Evolutionary conservation across 306 rosid species (phyloP).

Genomic region (Cucumis cinereus): DNA sequence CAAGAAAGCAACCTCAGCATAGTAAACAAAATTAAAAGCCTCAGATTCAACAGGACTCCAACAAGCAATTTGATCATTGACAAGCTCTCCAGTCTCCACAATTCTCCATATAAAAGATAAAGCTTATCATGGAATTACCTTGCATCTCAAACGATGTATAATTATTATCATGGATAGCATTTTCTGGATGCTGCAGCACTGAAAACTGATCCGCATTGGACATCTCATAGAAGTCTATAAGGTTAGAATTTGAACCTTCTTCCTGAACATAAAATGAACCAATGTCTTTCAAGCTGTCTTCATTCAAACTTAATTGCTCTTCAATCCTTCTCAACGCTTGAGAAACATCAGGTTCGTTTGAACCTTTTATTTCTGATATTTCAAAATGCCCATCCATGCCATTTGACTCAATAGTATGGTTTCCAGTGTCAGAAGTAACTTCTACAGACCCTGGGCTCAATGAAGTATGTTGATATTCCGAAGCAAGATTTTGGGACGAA

Average conservation of each 20-base stretch:
- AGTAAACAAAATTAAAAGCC: neutral
- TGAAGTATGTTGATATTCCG: conserved; percentile 48
- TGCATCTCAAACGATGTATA: conserved; percentile 28
- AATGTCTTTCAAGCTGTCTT: conserved; percentile 33
- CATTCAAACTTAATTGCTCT: conserved; percentile 63
- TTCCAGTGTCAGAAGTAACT: conserved; percentile 40
- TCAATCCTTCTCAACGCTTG: conserved; percentile 55
- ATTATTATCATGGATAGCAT: conserved; percentile 20
- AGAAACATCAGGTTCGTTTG: conserved; percentile 34
- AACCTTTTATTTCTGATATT: conserved; percentile 23
- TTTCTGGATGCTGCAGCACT: conserved; percentile 29
- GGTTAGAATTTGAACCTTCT: conserved; percentile 21
- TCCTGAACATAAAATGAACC: conserved; percentile 15
- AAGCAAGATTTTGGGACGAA: conserved; percentile 32
- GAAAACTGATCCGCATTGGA: conserved; percentile 29
- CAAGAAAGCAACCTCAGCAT: neutral
- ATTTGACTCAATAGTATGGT: conserved; percentile 22
- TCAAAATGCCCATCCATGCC: conserved; percentile 27
- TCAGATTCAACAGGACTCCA: neutral
- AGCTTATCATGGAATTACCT: conserved; percentile 25
- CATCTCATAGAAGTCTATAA: conserved; percentile 21
- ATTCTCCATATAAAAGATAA: neutral
- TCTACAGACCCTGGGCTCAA: conserved; percentile 59
- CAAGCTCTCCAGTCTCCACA: neutral
- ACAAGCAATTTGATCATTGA: neutral